Base-by-base conservation (phyloP, 2,329 filamentous ascomycete species). In the Dendryphion nanum region DNA sequence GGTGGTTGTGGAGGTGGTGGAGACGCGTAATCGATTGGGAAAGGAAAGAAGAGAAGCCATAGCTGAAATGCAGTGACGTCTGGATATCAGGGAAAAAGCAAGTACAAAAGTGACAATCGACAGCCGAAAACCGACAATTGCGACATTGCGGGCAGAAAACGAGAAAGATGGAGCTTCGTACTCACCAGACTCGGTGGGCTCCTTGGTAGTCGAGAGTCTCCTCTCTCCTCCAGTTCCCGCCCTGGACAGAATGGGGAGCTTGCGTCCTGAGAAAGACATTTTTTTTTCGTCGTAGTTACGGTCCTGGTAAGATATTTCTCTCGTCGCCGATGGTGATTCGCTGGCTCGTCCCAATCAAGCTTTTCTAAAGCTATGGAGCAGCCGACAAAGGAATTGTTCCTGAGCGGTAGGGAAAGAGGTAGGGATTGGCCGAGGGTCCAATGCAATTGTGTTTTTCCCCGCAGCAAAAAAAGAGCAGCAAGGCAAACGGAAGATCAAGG, bases 191-290 rank as follows among this genome's bases (percentile, higher is more conserved):
- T 64, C 63, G 19, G 42, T 64, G 4, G 59, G 56, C 32, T 64
- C 63, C 28, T 66, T 66, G 10, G 50, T 55, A 30, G 47, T 56
- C 4, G 61, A 65, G n/a, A 66, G 64, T 16, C 63, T 49, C 33
- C 63, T 44, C 35, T 59, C 54, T 6, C 54, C 54, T 37, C 55
- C 54, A 1, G 52, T 49, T 3, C 51, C 48, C 19, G 46, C 37
- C 7, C 40, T 32, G 54, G 54, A 63, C 6, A 63, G 37, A 15
- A 57, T 55, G 13, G 55, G 56, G 15, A 64, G 50, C 46, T 55
- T 63, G 34, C 50, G 50, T 8, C 56, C 61, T 2, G 61, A 66
- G 36, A 66, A 66, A 18, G 59, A 63, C 62, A 66, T 66, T 23
- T 35, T 50, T n/a, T n/a, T n/a, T n/a, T n/a, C n/a, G n/a, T n/a